Evolutionary conservation across 2,329 filamentous ascomycete species (phyloP), one percentile per base, ranked within the genome.

Genomic region (Colletotrichum viniferum): DNA sequence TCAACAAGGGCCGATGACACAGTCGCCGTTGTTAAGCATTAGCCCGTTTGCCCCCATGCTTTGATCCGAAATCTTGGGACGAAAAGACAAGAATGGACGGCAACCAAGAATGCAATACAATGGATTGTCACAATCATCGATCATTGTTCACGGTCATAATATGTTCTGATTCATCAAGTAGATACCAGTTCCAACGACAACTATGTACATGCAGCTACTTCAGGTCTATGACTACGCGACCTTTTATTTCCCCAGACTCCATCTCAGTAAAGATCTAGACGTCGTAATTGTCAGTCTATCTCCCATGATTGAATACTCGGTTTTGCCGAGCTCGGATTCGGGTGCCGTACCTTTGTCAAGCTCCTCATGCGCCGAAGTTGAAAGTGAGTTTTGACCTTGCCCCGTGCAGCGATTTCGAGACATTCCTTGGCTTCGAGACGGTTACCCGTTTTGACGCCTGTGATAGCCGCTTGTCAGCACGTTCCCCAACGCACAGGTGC

Each of bases 371-470:
- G 76, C 26, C 76, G 76, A 13, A 76, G 65, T 24, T 75, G 58
- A 18, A 76, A 68, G 26, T 69, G 76, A 24, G 76, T 76, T 63
- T 76, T 77, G 43, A 77, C 62, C 18, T 66, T 66, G 32, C 73
- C 76, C 30, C 58, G 69, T 14, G 76, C 76, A 7, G 76, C 76
- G 7, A 77, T 65, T 24, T 76, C 76, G 5, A 77, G 62, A 32
- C 76, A 77, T 65, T 77, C 69, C 66, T 73, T 77, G 69, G 65
- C 65, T 58, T 77, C 76, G 30, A 77, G 69, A 13, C 73, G 65
- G 9, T 71, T 77, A 26, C 76, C 76, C 7, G 76, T 76, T 38
- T 77, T 77, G 55, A 75, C 68, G 7, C 73, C 73, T 76, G 21
- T 12, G 12, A 12, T 43, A 16, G 12, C 14, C 12, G 43, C 43